These are phyloP conservation scores for Cadophora sp. DNA, from an alignment of 2,329 filamentous ascomycete species.

Conservation along the genomic window DNA sequence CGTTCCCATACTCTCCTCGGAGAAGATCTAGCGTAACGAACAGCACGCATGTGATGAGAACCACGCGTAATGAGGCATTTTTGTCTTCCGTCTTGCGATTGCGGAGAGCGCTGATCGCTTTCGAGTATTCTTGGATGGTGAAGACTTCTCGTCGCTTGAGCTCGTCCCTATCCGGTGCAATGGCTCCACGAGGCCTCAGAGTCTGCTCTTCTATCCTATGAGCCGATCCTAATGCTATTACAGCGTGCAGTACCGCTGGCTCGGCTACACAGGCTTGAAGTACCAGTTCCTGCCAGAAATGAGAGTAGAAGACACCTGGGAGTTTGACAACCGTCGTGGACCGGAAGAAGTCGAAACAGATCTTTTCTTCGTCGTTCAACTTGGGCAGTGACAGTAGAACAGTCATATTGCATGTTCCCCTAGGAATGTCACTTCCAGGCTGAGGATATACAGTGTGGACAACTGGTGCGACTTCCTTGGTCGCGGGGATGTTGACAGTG, in stretches of 20 bases:
- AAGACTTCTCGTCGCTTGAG: conserved; percentile 3
- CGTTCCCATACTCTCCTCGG: conserved; percentile 9
- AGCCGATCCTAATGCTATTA: conserved; percentile 23
- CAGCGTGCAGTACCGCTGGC: conserved; percentile 29
- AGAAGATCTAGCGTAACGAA: conserved; percentile 20
- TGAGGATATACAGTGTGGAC: background rate
- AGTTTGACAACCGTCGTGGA: conserved; percentile 64
- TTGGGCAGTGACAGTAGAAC: background rate
- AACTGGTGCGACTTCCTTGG: background rate
- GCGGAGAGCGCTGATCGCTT: conserved; percentile 13
- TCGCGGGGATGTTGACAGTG: background rate
- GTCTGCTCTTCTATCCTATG: conserved; percentile 8
- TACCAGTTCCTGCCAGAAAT: conserved; percentile 67
- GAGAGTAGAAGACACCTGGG: conserved; percentile 68
- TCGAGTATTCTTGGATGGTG: conserved; percentile 20
- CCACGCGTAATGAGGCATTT: conserved; percentile 13
- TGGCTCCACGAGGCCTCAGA: conserved; percentile 5
- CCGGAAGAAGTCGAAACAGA: conserved; percentile 65
- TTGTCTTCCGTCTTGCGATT: conserved; percentile 1
- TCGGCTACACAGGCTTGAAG: conserved; percentile 63
- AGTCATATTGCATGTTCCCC: background rate
- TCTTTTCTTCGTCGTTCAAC: conserved; percentile 5
- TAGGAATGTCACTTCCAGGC: background rate
- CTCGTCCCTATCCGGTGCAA: background rate
- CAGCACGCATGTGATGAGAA: conserved; percentile 25